Evolutionary conservation across 805 yeast species (phyloP).

Genomic region (Huiozyma naganishii): DNA sequence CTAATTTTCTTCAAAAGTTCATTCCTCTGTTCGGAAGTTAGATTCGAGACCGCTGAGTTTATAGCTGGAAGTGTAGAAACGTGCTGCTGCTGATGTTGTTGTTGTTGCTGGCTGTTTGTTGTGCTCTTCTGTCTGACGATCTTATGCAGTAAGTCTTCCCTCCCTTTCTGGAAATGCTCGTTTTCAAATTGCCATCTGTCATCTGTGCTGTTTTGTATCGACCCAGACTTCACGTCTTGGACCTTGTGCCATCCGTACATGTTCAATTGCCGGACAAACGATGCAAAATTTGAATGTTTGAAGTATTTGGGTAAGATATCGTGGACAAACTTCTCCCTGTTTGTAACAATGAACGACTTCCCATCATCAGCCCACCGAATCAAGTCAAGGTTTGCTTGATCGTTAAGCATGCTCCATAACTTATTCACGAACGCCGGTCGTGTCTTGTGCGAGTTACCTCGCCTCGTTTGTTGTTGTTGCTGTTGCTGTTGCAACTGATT

Average conservation of each 20-base stretch:
- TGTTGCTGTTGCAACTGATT: background rate
- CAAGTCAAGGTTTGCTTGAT: conserved; percentile 51
- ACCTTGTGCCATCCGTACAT: conserved; percentile 99
- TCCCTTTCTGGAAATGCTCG: conserved; percentile 62
- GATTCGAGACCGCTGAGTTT: background rate
- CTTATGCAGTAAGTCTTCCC: conserved; percentile 76
- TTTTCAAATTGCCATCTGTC: conserved; percentile 87
- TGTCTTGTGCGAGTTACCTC: conserved; percentile 29
- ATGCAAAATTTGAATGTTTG: conserved; percentile 90
- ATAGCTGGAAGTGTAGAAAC: too few species aligned
- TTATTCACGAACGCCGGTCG: conserved; percentile 89
- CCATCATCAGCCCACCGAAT: conserved; percentile 87
- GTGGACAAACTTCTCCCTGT: conserved; percentile 75
- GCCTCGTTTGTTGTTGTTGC: background rate
- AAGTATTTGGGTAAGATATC: conserved; percentile 80
- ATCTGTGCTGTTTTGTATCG: conserved; percentile 47
- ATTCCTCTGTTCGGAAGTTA: background rate
- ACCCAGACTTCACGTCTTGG: conserved; percentile 78
- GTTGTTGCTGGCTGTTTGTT: conserved; percentile 1
- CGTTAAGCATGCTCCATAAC: conserved; percentile 93
- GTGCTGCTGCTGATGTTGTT: background rate
- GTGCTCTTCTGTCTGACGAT: conserved; percentile 61
- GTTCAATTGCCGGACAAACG: conserved; percentile 90
- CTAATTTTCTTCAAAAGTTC: background rate
- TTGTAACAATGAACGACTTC: conserved; percentile 68